phyloP scores from a whole-genome alignment of 192 early-diverging fungal species.

The Backusella tarrabulga region DNA sequence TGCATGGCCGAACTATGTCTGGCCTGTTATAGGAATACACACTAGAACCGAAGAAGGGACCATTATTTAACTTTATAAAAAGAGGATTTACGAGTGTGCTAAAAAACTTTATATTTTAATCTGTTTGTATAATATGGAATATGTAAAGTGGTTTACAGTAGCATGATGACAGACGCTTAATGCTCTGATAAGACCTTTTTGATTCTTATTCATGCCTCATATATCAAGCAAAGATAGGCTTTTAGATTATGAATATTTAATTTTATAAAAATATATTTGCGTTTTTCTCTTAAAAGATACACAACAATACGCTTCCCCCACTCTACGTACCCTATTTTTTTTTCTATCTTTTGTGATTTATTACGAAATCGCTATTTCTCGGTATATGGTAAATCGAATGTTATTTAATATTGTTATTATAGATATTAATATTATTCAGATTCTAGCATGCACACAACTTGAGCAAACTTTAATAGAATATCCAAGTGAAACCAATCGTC shows the following conservation, averaged over 20 bases:
- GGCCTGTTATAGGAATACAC: not conserved
- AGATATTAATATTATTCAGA: not conserved
- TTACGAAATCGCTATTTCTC: not conserved
- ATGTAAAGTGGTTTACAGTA: not conserved
- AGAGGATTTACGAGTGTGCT: not conserved
- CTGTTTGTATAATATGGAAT: not conserved
- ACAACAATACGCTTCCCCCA: too few species aligned
- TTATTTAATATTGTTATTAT: not conserved
- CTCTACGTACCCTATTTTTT: not conserved
- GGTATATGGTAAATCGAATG: not conserved
- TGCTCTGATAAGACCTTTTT: not conserved
- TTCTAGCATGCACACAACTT: not conserved
- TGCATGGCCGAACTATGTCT: not conserved
- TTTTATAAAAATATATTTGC: not conserved
- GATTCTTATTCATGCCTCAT: not conserved
- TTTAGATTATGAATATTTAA: not conserved
- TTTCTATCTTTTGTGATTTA: not conserved
- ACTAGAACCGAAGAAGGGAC: not conserved
- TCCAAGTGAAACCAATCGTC: not conserved
- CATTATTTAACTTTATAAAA: not conserved
- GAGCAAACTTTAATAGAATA: not conserved
- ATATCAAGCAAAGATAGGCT: not conserved
- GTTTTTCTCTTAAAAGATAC: not conserved
- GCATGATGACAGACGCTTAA: not conserved
- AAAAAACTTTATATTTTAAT: not conserved